Percentiles rank a stretch among this genome's conserved stretches.
phyloP scores from a whole-genome alignment of 768 basidiomycete species.

The Mycena filopes region DNA sequence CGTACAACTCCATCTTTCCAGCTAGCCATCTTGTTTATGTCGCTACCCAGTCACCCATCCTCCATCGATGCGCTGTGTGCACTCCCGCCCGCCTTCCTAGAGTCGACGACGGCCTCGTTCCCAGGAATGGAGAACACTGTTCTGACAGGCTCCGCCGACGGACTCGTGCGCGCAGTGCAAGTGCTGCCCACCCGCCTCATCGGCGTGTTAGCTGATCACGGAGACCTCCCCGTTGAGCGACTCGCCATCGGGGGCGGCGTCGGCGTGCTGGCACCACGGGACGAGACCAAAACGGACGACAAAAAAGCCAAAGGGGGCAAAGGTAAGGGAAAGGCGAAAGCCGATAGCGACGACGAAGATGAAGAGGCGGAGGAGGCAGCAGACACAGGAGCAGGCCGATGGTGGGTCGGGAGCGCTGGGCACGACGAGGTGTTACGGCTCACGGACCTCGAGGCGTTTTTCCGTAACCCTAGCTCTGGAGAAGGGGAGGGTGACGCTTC shows the following conservation, averaged over 20 bases:
- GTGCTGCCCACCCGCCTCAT: constrained; percentile 90
- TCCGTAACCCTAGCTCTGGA: constrained; percentile 52
- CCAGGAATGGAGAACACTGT: constrained; percentile 72
- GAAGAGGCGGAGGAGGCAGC: constrained; percentile 35
- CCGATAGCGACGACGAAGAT: constrained; percentile 4
- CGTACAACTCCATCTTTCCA: constrained; percentile 35
- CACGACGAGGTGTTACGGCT: constrained; percentile 89
- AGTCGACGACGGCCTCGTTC: constrained; percentile 51
- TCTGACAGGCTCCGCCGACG: constrained; percentile 93
- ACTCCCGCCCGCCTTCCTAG: constrained; percentile 53
- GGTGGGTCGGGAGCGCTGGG: constrained; percentile 94
- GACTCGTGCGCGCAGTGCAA: constrained; percentile 87
- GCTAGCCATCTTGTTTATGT: not conserved
- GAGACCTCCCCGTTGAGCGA: constrained; percentile 91
- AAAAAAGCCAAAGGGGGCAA: constrained; percentile 25
- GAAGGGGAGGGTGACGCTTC: constrained; percentile 46
- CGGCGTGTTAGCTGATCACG: constrained; percentile 92
- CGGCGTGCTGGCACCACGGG: constrained; percentile 44
- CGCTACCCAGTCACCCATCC: constrained; percentile 80
- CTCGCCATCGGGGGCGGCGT: constrained; percentile 68
- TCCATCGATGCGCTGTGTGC: constrained; percentile 89
- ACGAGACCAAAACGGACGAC: constrained; percentile 31
- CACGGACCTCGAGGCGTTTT: constrained; percentile 85
- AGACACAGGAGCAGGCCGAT: constrained; percentile 45
- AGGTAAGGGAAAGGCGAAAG: constrained; percentile 31